A percentile compares a stretch with the other conserved stretches of the same genome.
These are phyloP conservation scores for Huntiella abstrusa DNA, from an alignment of 2,329 filamentous ascomycete genomes.

Conservation along the genomic window DNA sequence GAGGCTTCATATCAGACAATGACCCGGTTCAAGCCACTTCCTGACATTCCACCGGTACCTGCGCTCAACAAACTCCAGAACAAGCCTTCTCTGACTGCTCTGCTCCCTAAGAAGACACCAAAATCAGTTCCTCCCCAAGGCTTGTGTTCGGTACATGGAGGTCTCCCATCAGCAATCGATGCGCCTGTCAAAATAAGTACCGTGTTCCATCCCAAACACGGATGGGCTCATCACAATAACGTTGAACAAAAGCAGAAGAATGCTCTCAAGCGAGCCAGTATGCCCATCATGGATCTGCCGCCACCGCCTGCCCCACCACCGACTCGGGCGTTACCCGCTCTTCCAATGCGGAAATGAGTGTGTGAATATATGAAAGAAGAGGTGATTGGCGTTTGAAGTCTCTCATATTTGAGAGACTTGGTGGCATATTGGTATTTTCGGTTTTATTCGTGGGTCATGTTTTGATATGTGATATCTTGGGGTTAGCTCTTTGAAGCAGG, in stretches of 20 bases:
- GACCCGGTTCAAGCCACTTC: background rate
- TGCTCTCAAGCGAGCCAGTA: constrained; percentile 24
- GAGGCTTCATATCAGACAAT: background rate
- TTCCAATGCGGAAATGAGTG: constrained; percentile 20
- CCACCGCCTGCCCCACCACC: constrained; percentile 33
- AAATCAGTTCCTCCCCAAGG: background rate
- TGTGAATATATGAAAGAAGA: too few relatives aligned
- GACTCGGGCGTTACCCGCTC: constrained; percentile 33
- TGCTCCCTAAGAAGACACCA: constrained; percentile 1
- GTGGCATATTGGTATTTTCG: too few relatives aligned
- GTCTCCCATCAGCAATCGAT: constrained; percentile 2
- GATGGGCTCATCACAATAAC: background rate
- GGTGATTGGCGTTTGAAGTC: too few relatives aligned
- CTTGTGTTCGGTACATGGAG: constrained; percentile 3
- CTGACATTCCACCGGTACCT: background rate
- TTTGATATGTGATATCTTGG: too few relatives aligned
- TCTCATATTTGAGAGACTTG: too few relatives aligned
- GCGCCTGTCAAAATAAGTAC: background rate
- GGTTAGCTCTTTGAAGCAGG: too few relatives aligned
- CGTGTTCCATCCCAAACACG: background rate
- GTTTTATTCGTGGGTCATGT: too few relatives aligned
- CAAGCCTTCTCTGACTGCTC: constrained; percentile 4
- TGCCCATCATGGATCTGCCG: constrained; percentile 31
- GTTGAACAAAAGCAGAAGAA: background rate
- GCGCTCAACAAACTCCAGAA: background rate